A percentile compares a stretch with the other conserved stretches of the same genome.
Conservation (phyloP, 148 eudicot genomes). For the Fagopyrum tataricum region DNA sequence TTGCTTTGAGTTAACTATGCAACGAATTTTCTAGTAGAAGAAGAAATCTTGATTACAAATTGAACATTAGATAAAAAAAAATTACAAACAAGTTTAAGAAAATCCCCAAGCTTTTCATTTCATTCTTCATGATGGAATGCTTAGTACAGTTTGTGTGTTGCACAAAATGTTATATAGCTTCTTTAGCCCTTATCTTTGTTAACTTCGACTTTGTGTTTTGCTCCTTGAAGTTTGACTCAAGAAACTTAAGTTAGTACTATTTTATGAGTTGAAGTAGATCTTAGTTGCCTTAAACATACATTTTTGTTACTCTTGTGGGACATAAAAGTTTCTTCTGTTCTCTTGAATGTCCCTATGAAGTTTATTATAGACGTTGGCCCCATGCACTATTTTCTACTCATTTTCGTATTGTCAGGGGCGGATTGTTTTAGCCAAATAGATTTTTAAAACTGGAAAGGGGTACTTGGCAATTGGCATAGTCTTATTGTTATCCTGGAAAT, state of each 20-base stretch:
- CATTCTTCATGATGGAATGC: not conserved
- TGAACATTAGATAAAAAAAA: not conserved
- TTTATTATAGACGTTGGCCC: not conserved
- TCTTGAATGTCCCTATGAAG: too few species aligned
- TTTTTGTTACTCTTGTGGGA: not conserved
- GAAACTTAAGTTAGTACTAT: too few species aligned
- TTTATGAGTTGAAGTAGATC: not conserved
- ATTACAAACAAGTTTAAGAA: not conserved
- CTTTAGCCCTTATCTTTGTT: not conserved
- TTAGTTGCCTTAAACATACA: not conserved
- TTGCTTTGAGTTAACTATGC: not conserved
- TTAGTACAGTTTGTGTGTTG: too few species aligned
- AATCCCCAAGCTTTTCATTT: not conserved
- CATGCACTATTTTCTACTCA: not conserved
- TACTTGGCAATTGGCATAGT: too few species aligned
- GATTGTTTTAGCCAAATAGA: not conserved
- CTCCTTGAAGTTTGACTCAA: too few species aligned
- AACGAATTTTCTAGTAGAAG: not conserved
- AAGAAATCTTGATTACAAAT: not conserved
- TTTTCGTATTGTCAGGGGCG: not conserved
- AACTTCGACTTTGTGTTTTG: too few species aligned
- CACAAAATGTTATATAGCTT: not conserved
- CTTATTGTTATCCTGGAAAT: too few species aligned
- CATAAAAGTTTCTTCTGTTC: not conserved
- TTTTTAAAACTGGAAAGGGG: too few species aligned